These are phyloP conservation scores for Dorcoceras hygrometricum DNA, from an alignment of 257 asterid species.

Conservation along the genomic window DNA sequence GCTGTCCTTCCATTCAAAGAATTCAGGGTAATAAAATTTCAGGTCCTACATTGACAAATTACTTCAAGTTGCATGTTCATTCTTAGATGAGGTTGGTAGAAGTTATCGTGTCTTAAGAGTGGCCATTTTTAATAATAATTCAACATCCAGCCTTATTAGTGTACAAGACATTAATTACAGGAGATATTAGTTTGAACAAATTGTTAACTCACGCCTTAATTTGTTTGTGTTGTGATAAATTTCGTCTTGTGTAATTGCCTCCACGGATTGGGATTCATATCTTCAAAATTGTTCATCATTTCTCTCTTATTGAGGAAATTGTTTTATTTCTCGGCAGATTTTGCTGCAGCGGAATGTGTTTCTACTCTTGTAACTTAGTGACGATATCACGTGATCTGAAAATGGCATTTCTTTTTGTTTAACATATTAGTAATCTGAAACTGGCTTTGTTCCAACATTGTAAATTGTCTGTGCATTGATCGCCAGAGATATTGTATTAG, in stretches of 20 bases:
- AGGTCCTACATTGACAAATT: not conserved
- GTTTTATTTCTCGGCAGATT: not conserved
- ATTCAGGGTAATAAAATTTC: not conserved
- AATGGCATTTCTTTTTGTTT: too few relatives aligned
- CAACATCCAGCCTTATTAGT: not conserved
- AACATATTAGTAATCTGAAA: not conserved
- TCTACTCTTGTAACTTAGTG: not conserved
- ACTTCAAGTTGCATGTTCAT: not conserved
- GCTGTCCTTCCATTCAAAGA: not conserved
- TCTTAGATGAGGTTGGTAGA: not conserved
- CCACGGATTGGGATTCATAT: not conserved
- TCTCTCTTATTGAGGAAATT: not conserved
- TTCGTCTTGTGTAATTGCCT: not conserved
- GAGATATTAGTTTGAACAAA: not conserved
- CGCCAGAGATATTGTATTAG: too few relatives aligned
- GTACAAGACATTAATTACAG: not conserved
- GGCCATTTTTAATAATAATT: not conserved
- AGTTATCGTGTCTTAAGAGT: not conserved
- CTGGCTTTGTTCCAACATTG: not conserved
- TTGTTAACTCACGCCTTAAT: not conserved
- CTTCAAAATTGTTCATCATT: not conserved
- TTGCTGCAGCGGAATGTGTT: constrained; percentile 11
- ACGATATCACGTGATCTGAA: not conserved
- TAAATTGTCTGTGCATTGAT: not conserved
- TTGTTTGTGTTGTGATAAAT: not conserved